Percentiles rank a stretch among this genome's conserved stretches.
These are phyloP conservation scores for Colletotrichum sp. DNA, from an alignment of 2,329 filamentous ascomycete species.

Conservation along the genomic window DNA sequence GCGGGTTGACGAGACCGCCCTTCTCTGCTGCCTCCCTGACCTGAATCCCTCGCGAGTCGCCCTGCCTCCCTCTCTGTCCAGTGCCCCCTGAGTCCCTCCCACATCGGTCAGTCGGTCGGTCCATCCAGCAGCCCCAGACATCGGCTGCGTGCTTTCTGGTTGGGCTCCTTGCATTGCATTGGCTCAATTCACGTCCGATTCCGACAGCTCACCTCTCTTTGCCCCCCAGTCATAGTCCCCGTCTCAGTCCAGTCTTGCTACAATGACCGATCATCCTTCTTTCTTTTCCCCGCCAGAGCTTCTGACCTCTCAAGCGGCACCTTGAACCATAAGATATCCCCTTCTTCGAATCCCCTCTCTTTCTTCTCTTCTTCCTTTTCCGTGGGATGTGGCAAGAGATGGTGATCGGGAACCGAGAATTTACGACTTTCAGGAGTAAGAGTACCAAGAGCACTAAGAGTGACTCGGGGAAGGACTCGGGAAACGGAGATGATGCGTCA, in stretches of 20 bases:
- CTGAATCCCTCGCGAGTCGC: background rate
- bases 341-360: background rate
- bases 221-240: constrained; percentile 4
- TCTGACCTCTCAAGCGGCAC: constrained; percentile 1
- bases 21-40: background rate
- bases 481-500: constrained; percentile 21
- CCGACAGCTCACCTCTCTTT: constrained; percentile 12
- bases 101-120: background rate
- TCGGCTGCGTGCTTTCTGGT: background rate
- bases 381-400: constrained; percentile 22
- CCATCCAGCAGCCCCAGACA: constrained; percentile 1
- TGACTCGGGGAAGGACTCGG: constrained; percentile 21
- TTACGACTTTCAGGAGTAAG: constrained; percentile 20
- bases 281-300: constrained; percentile 13
- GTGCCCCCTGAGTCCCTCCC: background rate
- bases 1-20: constrained; percentile 15
- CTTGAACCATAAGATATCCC: background rate
- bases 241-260: background rate
- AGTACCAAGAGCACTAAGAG: constrained; percentile 22
- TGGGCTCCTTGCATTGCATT: background rate
- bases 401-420: constrained; percentile 21
- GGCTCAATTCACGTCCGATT: background rate
- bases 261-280: constrained; percentile 10
- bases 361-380: background rate
- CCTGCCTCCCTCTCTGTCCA: background rate